A percentile compares a stretch with the other conserved stretches of the same genome.
These are phyloP conservation scores for Verruconis gallopava DNA, from an alignment of 2,329 filamentous ascomycete species.

Conservation along the genomic window DNA sequence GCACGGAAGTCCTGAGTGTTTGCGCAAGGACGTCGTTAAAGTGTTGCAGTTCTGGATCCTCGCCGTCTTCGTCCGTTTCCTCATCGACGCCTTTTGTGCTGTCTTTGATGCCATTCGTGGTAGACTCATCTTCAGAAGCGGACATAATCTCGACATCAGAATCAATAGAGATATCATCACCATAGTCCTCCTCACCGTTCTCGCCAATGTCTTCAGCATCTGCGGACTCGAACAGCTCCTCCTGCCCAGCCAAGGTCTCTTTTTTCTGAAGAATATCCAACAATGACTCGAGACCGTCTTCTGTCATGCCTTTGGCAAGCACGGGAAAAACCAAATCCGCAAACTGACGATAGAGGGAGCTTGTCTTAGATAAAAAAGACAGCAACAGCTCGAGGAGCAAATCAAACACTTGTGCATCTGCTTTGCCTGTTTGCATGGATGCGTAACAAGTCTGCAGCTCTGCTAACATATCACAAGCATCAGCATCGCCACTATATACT, in stretches of 20 bases:
- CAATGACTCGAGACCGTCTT: slow-evolving; percentile 55
- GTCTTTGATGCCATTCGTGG: too few species aligned
- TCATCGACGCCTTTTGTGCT: slow-evolving; percentile 20
- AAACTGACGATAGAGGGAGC: slow-evolving; percentile 70
- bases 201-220: slow-evolving; percentile 26
- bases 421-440: slow-evolving; percentile 34
- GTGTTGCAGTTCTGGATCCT: slow-evolving; percentile 41
- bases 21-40: slow-evolving; percentile 67
- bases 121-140: slow-evolving; percentile 23
- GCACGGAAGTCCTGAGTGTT: slow-evolving; percentile 54
- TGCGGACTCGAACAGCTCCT: slow-evolving; percentile 58
- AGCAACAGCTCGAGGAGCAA: slow-evolving; percentile 77
- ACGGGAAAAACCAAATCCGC: slow-evolving; percentile 78
- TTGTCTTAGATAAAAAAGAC: slow-evolving; percentile 78
- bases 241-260: slow-evolving; percentile 72
- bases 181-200: slow-evolving; percentile 33
- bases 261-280: slow-evolving; percentile 60
- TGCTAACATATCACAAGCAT: slow-evolving; percentile 68
- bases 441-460: slow-evolving; percentile 69
- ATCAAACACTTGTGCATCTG: slow-evolving; percentile 29
- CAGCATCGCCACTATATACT: slow-evolving; percentile 77
- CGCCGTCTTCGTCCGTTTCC: slow-evolving; percentile 19
- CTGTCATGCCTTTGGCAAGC: slow-evolving; percentile 63
- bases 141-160: slow-evolving; percentile 34
- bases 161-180: slow-evolving; percentile 30